Evolutionary conservation across 169 alveolate species (phyloP).

Genomic region (Plasmodium malariae): DNA sequence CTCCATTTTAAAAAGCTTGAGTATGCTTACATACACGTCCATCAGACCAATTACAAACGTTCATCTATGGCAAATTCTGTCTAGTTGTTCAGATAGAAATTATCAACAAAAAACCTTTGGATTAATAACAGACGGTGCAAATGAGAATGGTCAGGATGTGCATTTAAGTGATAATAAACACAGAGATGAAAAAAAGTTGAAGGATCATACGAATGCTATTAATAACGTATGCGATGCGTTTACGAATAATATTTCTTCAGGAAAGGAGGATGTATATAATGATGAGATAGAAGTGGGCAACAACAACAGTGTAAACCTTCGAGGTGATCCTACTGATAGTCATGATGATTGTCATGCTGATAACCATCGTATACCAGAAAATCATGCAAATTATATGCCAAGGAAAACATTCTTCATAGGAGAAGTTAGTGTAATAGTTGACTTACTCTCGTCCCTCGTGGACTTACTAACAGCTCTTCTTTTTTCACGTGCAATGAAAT

Average conservation of each 20-base stretch:
- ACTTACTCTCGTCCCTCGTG: conserved; percentile 33
- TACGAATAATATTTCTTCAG: not conserved
- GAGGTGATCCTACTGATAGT: not conserved
- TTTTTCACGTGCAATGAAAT: conserved; percentile 26
- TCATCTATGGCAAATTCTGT: conserved; percentile 25
- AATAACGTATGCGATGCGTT: no score
- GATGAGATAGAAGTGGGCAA: not conserved
- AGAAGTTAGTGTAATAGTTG: conserved; percentile 54
- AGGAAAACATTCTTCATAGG: conserved; percentile 30
- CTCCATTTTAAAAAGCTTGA: conserved; percentile 35
- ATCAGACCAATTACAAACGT: conserved; percentile 29
- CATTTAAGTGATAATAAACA: no score
- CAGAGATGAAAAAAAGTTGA: no score
- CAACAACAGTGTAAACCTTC: not conserved
- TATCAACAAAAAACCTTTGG: not conserved
- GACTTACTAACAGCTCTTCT: conserved; percentile 39
- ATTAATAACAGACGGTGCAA: not conserved
- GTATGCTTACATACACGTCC: conserved; percentile 56
- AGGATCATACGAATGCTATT: no score
- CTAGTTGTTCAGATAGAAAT: not conserved
- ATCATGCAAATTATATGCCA: not conserved
- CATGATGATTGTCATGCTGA: not conserved
- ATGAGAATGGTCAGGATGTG: not conserved
- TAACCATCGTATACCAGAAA: not conserved
- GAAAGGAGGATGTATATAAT: not conserved